phyloP scores from a whole-genome alignment of 1,284 basidiomycete genomes.

The Mycena citricolor region DNA sequence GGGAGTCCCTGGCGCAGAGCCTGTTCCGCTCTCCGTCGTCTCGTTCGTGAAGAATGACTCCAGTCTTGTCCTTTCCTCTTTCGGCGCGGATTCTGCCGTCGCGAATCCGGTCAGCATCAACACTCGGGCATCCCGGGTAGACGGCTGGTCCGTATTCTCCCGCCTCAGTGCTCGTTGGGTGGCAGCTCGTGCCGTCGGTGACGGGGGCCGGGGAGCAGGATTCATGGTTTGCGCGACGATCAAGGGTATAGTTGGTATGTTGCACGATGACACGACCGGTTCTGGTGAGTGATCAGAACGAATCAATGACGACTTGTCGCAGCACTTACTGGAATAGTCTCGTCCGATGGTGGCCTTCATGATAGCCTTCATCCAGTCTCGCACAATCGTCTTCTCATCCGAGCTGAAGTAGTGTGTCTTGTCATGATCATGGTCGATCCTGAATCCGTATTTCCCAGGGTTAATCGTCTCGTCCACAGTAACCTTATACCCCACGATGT shows the following conservation, averaged over 20 bases:
- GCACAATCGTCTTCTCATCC: slow-evolving; percentile 79
- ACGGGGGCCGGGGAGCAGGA: slow-evolving; percentile 91
- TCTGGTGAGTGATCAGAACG: slow-evolving; percentile 44
- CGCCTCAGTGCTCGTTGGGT: slow-evolving; percentile 86
- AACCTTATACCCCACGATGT: slow-evolving; percentile 91
- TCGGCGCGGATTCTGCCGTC: slow-evolving; percentile 36
- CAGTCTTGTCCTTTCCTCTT: slow-evolving; percentile 45
- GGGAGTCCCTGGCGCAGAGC: slow-evolving; percentile 19
- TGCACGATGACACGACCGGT: slow-evolving; percentile 95
- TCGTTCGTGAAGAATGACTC: slow-evolving; percentile 59
- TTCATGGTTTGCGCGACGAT: slow-evolving; percentile 95
- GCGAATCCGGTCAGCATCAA: slow-evolving; percentile 62
- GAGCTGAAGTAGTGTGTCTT: slow-evolving; percentile 92
- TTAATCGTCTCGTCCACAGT: slow-evolving; percentile 90
- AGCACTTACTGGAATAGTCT: slow-evolving; percentile 78
- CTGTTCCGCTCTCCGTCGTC: slow-evolving; percentile 28
- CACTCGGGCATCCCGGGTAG: slow-evolving; percentile 81
- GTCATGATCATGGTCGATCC: slow-evolving; percentile 87
- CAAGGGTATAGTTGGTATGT: slow-evolving; percentile 95
- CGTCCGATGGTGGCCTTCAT: slow-evolving; percentile 98
- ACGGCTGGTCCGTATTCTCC: slow-evolving; percentile 89
- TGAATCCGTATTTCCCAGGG: slow-evolving; percentile 94
- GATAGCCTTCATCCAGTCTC: slow-evolving; percentile 99
- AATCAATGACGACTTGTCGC: slow-evolving; percentile 1
- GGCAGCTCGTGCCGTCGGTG: slow-evolving; percentile 83